Evolutionary conservation across 2,329 filamentous ascomycete species (phyloP).

Genomic region (Microdochium paspali): DNA sequence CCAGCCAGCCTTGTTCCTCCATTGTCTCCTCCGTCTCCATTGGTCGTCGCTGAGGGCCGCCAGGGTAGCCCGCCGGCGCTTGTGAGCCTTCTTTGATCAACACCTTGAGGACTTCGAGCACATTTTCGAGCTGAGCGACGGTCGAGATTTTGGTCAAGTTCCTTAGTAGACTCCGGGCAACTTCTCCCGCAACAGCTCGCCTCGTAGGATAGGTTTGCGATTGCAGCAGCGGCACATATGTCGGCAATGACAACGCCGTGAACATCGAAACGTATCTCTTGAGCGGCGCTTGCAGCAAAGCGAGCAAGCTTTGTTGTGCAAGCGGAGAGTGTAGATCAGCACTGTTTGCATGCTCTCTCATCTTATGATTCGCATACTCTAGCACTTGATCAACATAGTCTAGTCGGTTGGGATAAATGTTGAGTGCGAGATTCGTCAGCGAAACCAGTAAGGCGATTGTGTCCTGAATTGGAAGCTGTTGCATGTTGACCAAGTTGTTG

Average conservation of each 20-base stretch:
- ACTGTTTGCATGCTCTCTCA: slow-evolving; percentile 82
- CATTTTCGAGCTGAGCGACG: slow-evolving; percentile 72
- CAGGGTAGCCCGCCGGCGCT: slow-evolving; percentile 73
- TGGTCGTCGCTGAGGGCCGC: slow-evolving; percentile 64
- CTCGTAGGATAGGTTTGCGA: slow-evolving; percentile 89
- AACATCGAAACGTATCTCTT: slow-evolving; percentile 89
- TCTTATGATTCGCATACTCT: slow-evolving; percentile 78
- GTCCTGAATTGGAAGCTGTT: slow-evolving; percentile 87
- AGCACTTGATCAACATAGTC: slow-evolving; percentile 96
- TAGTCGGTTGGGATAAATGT: slow-evolving; percentile 85
- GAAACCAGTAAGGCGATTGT: slow-evolving; percentile 93
- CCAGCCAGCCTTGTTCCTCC: slow-evolving; percentile 96
- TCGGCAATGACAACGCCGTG: slow-evolving; percentile 87
- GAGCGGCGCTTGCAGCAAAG: slow-evolving; percentile 82
- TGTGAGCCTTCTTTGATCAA: slow-evolving; percentile 90
- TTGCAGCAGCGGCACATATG: slow-evolving; percentile 81
- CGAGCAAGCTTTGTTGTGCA: slow-evolving; percentile 81
- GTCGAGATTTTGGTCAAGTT: slow-evolving; percentile 75
- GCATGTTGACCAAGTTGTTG: slow-evolving; percentile 82
- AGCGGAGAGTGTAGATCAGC: slow-evolving; percentile 86
- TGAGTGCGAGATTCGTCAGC: slow-evolving; percentile 83
- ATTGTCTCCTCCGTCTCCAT: slow-evolving; percentile 93
- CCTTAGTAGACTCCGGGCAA: slow-evolving; percentile 72
- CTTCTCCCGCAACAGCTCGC: slow-evolving; percentile 81
- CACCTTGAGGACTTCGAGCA: slow-evolving; percentile 80